Evolutionary conservation across 352 stramenopile genomes (phyloP).

Genomic region (Pythium volutum): DNA sequence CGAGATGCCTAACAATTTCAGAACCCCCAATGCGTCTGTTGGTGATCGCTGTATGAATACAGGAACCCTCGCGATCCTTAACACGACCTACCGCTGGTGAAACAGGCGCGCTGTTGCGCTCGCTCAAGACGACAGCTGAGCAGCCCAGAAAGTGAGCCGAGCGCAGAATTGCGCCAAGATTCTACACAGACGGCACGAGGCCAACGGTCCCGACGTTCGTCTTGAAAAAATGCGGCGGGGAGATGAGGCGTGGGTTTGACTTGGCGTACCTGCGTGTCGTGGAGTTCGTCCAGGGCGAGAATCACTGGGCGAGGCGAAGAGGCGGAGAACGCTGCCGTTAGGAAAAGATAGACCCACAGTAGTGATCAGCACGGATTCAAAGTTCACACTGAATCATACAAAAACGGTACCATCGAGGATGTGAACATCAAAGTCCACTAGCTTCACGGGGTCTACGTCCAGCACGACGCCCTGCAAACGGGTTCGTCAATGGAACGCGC

Average conservation of each 20-base stretch:
- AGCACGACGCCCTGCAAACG: slow-evolving; percentile 57
- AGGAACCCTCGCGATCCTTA: no score
- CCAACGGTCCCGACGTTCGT: no score
- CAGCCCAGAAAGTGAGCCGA: slow-evolving; percentile 79
- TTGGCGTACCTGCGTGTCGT: slow-evolving; percentile 61
- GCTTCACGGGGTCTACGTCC: slow-evolving; percentile 54
- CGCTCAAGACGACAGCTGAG: slow-evolving; percentile 59
- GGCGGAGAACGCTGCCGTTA: slow-evolving; percentile 27
- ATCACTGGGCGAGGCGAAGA: slow-evolving; percentile 44
- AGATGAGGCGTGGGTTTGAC: neutral
- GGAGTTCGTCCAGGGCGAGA: slow-evolving; percentile 71
- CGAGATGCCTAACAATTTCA: slow-evolving; percentile 42
- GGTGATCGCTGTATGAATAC: no score
- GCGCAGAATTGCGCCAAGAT: slow-evolving; percentile 74
- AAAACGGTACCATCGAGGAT: slow-evolving; percentile 6
- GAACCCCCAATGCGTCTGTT: no score
- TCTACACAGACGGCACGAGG: slow-evolving; percentile 27
- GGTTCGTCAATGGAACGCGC: neutral
- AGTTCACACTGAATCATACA: neutral
- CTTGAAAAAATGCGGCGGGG: no score
- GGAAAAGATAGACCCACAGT: neutral
- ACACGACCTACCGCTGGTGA: slow-evolving; percentile 46
- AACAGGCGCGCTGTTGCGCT: slow-evolving; percentile 67
- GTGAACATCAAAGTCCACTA: slow-evolving; percentile 47
- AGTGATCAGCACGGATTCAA: neutral